Conservation (phyloP, 2,329 filamentous ascomycete species). For the Exophiala oligosperma region DNA sequence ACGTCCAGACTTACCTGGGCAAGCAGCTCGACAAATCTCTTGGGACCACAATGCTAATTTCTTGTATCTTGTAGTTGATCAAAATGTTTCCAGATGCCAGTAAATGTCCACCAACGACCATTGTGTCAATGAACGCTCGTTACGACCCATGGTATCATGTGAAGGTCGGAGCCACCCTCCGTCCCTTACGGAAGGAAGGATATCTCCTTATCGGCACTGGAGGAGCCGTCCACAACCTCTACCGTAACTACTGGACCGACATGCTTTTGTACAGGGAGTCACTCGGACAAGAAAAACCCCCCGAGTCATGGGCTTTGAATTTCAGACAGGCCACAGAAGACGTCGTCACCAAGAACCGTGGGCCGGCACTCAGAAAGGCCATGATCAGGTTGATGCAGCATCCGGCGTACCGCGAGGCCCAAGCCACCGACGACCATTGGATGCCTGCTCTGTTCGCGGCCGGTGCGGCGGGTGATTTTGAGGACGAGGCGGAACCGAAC, state of each 20-base stretch:
- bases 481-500: slow-evolving; percentile 46
- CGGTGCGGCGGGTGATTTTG: slow-evolving; percentile 53
- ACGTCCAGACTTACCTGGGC: too few relatives aligned
- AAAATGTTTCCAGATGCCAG: slow-evolving; percentile 30
- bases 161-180: slow-evolving; percentile 58
- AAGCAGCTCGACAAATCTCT: too few relatives aligned
- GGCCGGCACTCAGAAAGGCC: slow-evolving; percentile 55
- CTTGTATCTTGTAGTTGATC: not conserved
- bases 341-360: slow-evolving; percentile 55
- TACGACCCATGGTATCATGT: slow-evolving; percentile 60
- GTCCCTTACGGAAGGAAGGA: slow-evolving; percentile 54
- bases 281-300: slow-evolving; percentile 60
- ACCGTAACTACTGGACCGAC: slow-evolving; percentile 64
- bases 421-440: slow-evolving; percentile 70
- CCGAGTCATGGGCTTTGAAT: slow-evolving; percentile 61
- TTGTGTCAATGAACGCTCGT: slow-evolving; percentile 56
- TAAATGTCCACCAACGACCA: slow-evolving; percentile 65
- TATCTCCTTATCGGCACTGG: slow-evolving; percentile 62
- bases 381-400: slow-evolving; percentile 68
- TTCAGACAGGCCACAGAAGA: slow-evolving; percentile 67
- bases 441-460: slow-evolving; percentile 66
- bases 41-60: too few relatives aligned
- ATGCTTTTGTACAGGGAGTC: slow-evolving; percentile 66
- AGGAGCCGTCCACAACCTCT: slow-evolving; percentile 67
- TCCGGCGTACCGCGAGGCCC: slow-evolving; percentile 64